Conservation (phyloP, 768 basidiomycete genomes). For the Paxillus ammoniavirescens region DNA sequence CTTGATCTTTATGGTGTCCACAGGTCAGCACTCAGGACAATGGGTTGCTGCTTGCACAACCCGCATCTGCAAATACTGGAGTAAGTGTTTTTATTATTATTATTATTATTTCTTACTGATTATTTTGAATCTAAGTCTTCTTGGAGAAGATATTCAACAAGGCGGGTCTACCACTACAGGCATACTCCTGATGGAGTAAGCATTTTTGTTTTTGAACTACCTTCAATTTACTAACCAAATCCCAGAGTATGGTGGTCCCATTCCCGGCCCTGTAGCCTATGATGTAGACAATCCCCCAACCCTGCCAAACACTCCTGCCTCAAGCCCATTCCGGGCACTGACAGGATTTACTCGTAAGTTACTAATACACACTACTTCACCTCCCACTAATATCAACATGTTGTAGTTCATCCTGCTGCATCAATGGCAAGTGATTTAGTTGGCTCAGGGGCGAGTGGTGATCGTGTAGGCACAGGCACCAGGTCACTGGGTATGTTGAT, state of each 20-base stretch:
- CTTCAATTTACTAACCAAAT: background rate
- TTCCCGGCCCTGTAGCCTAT: background rate
- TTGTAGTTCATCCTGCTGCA: background rate
- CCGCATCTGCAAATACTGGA: background rate
- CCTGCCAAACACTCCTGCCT: background rate
- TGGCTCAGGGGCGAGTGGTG: background rate
- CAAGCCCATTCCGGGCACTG: background rate
- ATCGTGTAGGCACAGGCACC: background rate
- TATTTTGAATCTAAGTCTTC: background rate
- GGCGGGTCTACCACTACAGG: background rate
- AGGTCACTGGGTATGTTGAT: too few species aligned
- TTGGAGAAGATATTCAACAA: background rate
- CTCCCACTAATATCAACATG: background rate
- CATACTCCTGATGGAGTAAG: background rate
- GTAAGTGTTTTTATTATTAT: background rate
- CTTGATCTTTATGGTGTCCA: background rate
- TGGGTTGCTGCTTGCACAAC: background rate
- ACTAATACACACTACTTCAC: background rate
- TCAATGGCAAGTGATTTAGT: background rate
- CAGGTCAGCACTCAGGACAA: background rate
- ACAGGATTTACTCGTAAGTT: background rate
- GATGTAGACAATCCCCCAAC: background rate
- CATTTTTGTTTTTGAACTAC: background rate
- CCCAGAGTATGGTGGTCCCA: background rate
- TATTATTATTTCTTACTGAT: background rate